A percentile compares a stretch with the other conserved stretches of the same genome.
Conservation (phyloP, 1,139 yeast species). For the Candida frijolesensis region DNA sequence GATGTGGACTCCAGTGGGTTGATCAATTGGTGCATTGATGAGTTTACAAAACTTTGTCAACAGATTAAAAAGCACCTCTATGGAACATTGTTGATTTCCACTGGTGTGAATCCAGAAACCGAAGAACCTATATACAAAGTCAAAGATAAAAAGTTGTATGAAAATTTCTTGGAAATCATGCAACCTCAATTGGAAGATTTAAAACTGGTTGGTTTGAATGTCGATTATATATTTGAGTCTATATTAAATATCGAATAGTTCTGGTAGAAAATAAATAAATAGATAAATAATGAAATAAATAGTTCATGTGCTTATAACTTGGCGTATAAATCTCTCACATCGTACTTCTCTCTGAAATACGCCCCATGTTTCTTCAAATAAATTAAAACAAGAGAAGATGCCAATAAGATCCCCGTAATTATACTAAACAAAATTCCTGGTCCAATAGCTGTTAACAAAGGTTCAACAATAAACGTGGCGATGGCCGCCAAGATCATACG, state of each 20-base stretch:
- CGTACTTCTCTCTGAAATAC: conserved; percentile 65
- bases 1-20: conserved; percentile 46
- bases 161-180: conserved; percentile 55
- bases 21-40: conserved; percentile 69
- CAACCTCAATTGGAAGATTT: conserved; percentile 63
- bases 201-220: conserved; percentile 69
- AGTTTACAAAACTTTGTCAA: conserved; percentile 60
- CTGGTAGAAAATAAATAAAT: not conserved
- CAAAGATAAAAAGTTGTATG: conserved; percentile 32
- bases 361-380: conserved; percentile 61
- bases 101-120: conserved; percentile 26
- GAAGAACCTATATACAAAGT: conserved; percentile 29
- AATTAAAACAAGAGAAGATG: conserved; percentile 45
- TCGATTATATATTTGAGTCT: conserved; percentile 60
- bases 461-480: conserved; percentile 76
- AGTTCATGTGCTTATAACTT: conserved; percentile 23
- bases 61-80: conserved; percentile 68
- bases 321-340: conserved; percentile 60
- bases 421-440: conserved; percentile 72
- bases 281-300: conserved; percentile 1
- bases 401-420: conserved; percentile 56
- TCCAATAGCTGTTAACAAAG: conserved; percentile 63
- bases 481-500: conserved; percentile 75
- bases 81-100: conserved; percentile 52
- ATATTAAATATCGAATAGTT: conserved; percentile 15